Evolutionary conservation across 1,284 basidiomycete genomes (phyloP), one percentile per base, ranked within the genome.

Genomic region (Puccinia hordei): DNA sequence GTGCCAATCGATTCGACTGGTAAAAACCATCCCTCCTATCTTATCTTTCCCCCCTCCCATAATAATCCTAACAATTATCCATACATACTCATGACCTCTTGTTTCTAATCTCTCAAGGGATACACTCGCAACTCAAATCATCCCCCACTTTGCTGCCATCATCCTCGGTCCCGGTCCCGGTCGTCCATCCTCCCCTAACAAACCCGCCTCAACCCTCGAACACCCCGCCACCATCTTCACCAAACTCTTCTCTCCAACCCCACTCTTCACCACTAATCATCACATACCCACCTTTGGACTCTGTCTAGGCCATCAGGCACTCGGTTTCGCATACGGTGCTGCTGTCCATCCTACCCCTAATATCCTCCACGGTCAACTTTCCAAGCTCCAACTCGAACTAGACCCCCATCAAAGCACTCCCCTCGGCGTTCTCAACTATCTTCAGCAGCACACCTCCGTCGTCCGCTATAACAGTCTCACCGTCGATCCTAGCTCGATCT

Each of bases 251-350:
- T 80, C 69, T n/a, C 41, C 68, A 22, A 27, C 75, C 24, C 13
- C 73, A 80, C n/a, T 69, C 57, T 5, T 79, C 82, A 17, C 77
- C 61, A 0, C 24, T 13, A 87, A 89, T 22, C 84, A 86, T 10
- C 83, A 88, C 46, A 80, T 92, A 0, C 93, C 93, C 0, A 89
- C 93, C 59, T 92, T 95, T 81, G 93, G 93, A 1, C 91, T 98
- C 3, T 98, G 95, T 84, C 88, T 98, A 15, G 96, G 96, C 0
- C 89, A 95, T 77, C 96, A 98, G 85, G 95, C 94, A 81, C 88
- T 98, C 49, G 92, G 90, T 0, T 88, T 92, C 10, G 91, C 91
- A 73, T 90, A 90, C 82, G 94, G 94, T 15, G 94, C 90, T 0
- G 84, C 85, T 81, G 86, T 87, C 13, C 83, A 85, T 49, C 83